Conservation (phyloP, 768 basidiomycete genomes). For the Pisolithus microcarpus region DNA sequence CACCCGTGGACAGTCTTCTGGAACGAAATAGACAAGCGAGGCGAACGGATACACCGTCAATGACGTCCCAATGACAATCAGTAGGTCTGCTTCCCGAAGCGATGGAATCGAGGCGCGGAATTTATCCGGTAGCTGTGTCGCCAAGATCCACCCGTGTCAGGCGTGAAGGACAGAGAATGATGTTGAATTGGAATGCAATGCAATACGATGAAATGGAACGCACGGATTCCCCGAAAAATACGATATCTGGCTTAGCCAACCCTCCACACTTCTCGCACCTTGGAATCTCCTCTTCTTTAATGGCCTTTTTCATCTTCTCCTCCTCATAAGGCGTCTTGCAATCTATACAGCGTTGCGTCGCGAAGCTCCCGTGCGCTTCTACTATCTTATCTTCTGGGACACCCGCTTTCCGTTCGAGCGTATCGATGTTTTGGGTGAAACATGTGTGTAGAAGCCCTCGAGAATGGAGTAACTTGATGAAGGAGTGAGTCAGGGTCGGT, state of each 20-base stretch:
- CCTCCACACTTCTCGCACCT: slow-evolving; percentile 63
- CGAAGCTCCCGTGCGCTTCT: slow-evolving; percentile 97
- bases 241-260: slow-evolving; percentile 88
- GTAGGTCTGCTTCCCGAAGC: slow-evolving; percentile 66
- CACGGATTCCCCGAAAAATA: slow-evolving; percentile 84
- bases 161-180: background rate
- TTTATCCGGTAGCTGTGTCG: slow-evolving; percentile 55
- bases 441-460: slow-evolving; percentile 65
- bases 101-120: slow-evolving; percentile 55
- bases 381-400: slow-evolving; percentile 68
- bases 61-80: slow-evolving; percentile 89
- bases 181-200: background rate
- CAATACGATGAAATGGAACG: slow-evolving; percentile 17
- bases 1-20: slow-evolving; percentile 62
- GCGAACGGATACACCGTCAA: slow-evolving; percentile 86
- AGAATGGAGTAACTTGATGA: slow-evolving; percentile 72
- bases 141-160: too few relatives aligned
- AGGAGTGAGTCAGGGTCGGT: slow-evolving; percentile 86
- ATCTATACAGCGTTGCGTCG: slow-evolving; percentile 73
- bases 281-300: slow-evolving; percentile 52
- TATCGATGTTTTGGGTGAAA: slow-evolving; percentile 92
- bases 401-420: slow-evolving; percentile 79
- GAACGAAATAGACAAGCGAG: slow-evolving; percentile 55
- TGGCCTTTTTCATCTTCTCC: slow-evolving; percentile 58
- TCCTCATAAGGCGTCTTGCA: slow-evolving; percentile 57